Evolutionary conservation across 768 basidiomycete genomes (phyloP).

Genomic region (Tephrocybe sp.): DNA sequence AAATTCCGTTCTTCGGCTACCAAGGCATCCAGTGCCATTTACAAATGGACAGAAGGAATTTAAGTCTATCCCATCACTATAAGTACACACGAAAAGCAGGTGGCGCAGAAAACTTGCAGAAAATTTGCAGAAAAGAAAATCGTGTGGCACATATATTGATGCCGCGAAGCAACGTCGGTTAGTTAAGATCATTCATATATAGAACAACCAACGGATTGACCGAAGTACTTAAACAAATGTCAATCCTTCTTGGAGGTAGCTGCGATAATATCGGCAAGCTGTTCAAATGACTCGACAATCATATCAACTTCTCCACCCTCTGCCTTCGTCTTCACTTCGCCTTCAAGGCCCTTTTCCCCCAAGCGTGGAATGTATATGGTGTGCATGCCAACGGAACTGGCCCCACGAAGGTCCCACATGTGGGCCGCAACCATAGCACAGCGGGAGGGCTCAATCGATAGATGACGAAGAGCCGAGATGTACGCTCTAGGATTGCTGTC

Average conservation of each 20-base stretch:
- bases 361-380: slow-evolving; percentile 57
- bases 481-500: slow-evolving; percentile 52
- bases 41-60: no score
- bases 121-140: neutral
- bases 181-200: no score
- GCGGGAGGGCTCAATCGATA: slow-evolving; percentile 44
- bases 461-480: slow-evolving; percentile 43
- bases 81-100: neutral
- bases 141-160: neutral
- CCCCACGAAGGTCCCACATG: slow-evolving; percentile 51
- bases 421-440: slow-evolving; percentile 69
- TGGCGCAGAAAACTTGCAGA: neutral
- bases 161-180: neutral
- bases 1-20: no score
- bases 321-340: slow-evolving; percentile 36
- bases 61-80: neutral
- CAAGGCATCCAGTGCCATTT: no score
- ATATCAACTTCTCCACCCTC: slow-evolving; percentile 61
- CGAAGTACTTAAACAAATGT: neutral
- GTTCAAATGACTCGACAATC: slow-evolving; percentile 47
- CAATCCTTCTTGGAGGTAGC: neutral
- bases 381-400: slow-evolving; percentile 48
- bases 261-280: slow-evolving; percentile 37
- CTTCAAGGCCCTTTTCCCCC: slow-evolving; percentile 35
- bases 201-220: no score